Evolutionary conservation across 2,329 filamentous ascomycete genomes (phyloP), one percentile per base, ranked within the genome.

Genomic region (Colletotrichum nymphaeae): DNA sequence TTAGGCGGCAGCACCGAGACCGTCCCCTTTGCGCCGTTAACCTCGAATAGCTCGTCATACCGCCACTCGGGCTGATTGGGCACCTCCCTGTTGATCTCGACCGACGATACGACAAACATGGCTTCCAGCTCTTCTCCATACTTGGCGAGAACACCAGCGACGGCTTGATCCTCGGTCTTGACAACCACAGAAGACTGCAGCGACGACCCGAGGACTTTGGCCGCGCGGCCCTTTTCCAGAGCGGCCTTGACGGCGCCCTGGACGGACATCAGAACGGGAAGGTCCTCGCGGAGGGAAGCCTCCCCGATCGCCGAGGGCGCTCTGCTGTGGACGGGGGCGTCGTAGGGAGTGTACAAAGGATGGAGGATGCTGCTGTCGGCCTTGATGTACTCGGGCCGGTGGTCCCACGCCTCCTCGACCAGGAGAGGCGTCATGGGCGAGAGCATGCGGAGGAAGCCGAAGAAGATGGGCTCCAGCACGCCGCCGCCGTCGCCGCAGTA

Each of bases 321-420:
- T 6, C 79, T 35, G n/a, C 85, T 81, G 52, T 88, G 76, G 1
- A 90, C 56, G 1, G 86, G 84, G 6, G 83, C 81, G 7, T 72
- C 75, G 77, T 88, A 90, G 11, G 88, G 81, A 70, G 90, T 85
- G 28, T 83, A 83, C 19, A 87, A 82, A 2, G 89, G 89, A 6
- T 75, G 74, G 2, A 46, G 11, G n/a, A 75, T 30, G 24, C 60
- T 30, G n/a, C 62, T 78, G 52, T 87, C 84, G 26, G 86, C 79
- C 64, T 88, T 88, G 81, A 97, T 88, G 81, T 87, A 89, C 11
- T 85, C 82, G 0, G 95, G 94, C 4, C 92, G 89, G 81, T 95
- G 90, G 67, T 93, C 91, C 94, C 94, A 97, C 1, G 93, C 93
- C 83, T 98, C 96, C 79, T 97, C 94, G 0, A 98, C 93, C 4